phyloP scores from a whole-genome alignment of 2,329 filamentous ascomycete species.

The Paecilomyces sp. region DNA sequence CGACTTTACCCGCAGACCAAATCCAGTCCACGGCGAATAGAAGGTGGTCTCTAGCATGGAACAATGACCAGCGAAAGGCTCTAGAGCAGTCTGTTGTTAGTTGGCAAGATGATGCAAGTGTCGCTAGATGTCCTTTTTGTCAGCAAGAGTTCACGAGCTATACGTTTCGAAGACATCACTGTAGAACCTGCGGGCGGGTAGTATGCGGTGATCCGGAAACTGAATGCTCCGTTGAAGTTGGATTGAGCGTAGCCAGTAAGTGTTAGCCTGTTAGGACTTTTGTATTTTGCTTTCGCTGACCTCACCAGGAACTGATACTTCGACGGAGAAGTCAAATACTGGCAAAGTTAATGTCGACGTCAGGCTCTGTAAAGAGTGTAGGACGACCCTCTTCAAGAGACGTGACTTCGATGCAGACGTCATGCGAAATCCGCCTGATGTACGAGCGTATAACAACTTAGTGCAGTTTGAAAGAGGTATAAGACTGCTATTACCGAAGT shows the following conservation, averaged over 20 bases:
- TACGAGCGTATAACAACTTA: slow-evolving; percentile 75
- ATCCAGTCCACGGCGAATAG: slow-evolving; percentile 43
- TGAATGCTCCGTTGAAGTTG: slow-evolving; percentile 75
- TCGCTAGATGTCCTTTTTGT: slow-evolving; percentile 82
- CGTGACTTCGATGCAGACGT: slow-evolving; percentile 71
- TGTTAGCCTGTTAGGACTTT: slow-evolving; percentile 20
- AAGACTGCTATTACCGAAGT: slow-evolving; percentile 69
- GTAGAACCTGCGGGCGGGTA: slow-evolving; percentile 84
- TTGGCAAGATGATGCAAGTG: slow-evolving; percentile 86
- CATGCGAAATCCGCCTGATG: slow-evolving; percentile 61
- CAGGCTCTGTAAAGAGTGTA: slow-evolving; percentile 89
- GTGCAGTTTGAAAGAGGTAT: slow-evolving; percentile 85
- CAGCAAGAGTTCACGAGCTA: slow-evolving; percentile 93
- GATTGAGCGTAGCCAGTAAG: slow-evolving; percentile 66
- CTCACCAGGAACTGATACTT: slow-evolving; percentile 18
- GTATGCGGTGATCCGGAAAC: slow-evolving; percentile 86
- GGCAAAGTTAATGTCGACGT: slow-evolving; percentile 67
- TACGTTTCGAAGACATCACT: slow-evolving; percentile 89
- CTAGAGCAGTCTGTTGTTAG: slow-evolving; percentile 88
- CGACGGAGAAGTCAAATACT: slow-evolving; percentile 38
- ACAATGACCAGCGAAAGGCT: slow-evolving; percentile 68
- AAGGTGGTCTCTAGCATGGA: slow-evolving; percentile 51
- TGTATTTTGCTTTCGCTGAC: neutral
- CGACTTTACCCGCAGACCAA: slow-evolving; percentile 64
- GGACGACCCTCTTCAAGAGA: slow-evolving; percentile 60